Evolutionary conservation across 1,284 basidiomycete genomes (phyloP).

Genomic region (Cronartium quercuum): DNA sequence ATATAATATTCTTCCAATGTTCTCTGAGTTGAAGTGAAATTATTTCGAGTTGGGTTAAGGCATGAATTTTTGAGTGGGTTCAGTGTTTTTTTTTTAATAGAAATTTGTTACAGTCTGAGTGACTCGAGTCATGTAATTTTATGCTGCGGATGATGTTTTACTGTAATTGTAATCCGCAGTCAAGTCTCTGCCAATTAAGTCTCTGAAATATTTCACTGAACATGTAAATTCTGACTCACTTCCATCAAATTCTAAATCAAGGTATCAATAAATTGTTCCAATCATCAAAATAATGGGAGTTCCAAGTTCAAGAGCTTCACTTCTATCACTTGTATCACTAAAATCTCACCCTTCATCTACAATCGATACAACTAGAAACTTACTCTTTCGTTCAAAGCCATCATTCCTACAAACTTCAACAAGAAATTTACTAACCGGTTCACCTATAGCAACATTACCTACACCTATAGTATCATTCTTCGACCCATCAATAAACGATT

Average conservation of each 20-base stretch:
- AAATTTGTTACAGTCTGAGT: too few species aligned
- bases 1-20: too few species aligned
- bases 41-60: too few species aligned
- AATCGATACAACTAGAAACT: neutral
- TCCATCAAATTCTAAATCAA: neutral
- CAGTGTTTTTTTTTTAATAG: too few species aligned
- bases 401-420: neutral
- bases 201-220: too few species aligned
- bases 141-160: too few species aligned
- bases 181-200: too few species aligned
- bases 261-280: neutral
- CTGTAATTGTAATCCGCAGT: too few species aligned
- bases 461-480: constrained; percentile 1
- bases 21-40: too few species aligned
- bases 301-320: neutral
- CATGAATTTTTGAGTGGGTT: too few species aligned
- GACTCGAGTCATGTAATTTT: too few species aligned
- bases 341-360: neutral
- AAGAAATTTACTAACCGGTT: neutral
- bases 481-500: constrained; percentile 3
- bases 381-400: neutral
- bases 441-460: neutral
- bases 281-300: constrained; percentile 1
- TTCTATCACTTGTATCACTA: neutral
- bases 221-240: too few species aligned